Percentiles rank a stretch among this genome's conserved stretches.
phyloP scores from a whole-genome alignment of 73 alveolate genomes.

The Tetrahymena malaccensis region DNA sequence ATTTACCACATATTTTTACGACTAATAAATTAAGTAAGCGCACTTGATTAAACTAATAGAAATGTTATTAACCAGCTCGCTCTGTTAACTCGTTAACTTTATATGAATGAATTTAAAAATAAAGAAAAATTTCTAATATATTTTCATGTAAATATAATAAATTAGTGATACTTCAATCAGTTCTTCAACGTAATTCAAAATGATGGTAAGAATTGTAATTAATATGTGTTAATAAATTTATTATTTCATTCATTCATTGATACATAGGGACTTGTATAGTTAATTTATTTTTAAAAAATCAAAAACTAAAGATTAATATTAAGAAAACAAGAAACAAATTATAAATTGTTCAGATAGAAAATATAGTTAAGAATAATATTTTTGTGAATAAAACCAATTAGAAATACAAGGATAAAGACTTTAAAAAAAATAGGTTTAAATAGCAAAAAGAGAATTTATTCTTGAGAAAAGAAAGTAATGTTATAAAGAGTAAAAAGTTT shows the following conservation, averaged over 20 bases:
- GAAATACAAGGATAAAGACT: not conserved
- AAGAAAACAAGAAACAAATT: not conserved
- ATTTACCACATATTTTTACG: too few species aligned
- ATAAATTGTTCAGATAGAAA: not conserved
- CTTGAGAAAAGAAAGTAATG: not conserved
- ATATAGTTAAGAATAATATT: not conserved
- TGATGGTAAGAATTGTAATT: not conserved
- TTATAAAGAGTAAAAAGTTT: not conserved
- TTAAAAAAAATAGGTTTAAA: not conserved
- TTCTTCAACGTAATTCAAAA: not conserved
- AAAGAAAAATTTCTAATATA: not conserved
- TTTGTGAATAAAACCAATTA: not conserved
- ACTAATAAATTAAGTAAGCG: not conserved
- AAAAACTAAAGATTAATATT: not conserved
- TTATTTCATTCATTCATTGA: too few species aligned
- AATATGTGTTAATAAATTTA: not conserved
- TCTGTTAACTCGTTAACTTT: too few species aligned
- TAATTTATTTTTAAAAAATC: not conserved
- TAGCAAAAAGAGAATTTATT: not conserved
- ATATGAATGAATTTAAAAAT: not conserved
- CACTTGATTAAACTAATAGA: too few species aligned
- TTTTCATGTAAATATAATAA: not conserved
- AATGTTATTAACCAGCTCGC: not conserved
- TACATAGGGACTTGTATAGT: not conserved
- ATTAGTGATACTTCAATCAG: not conserved